Evolutionary conservation across 116 monocot species (phyloP), one percentile per base, ranked within the genome.

Genomic region (Zostera marina): DNA sequence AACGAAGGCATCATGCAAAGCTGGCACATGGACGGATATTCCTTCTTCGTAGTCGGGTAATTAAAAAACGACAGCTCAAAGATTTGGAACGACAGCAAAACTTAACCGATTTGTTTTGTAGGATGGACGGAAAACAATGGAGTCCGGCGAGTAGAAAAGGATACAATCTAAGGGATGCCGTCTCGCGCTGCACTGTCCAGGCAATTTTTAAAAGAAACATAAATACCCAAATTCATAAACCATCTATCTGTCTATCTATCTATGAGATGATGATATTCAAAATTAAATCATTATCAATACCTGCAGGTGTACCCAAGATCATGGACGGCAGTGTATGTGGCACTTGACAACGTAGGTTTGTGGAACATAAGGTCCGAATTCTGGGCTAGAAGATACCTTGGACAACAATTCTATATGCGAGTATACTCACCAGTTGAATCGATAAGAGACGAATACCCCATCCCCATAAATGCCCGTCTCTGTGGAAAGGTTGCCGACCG

Each of bases 341-440:
- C 88, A 14, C 77, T 88, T 22, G 88, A 88, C 70, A 88, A 88
- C 40, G 88, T 79, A 7, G 88, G 88, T 0, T 80, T 88, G 83
- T 88, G 88, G 88, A 88, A 88, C 65, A 32, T 88, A 22, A 49
- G 88, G 42, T 80, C 88, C 0, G 73, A 74, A 44, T 61, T 65
- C 21, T 84, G 84, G 88, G 88, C 84, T 25, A 52, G 76, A 16
- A 64, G 65, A 14, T 84, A 89, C 68, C 77, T 85, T 0, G 85
- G 91, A 2, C 85, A 91, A 49, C 82, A 91, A 64, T 64, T 91
- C 22, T 91, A 91, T 49, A 40, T 85, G 42, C 70, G 85, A 13
- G 91, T 91, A 11, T 52, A 68, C 11, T 81, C 81, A 0, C 74
- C 79, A 22, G 72, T 69, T 5, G 52, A 74, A 47, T 90, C 90